Base-by-base conservation (phyloP, 306 rosid species). In the Pyrus communis region DNA sequence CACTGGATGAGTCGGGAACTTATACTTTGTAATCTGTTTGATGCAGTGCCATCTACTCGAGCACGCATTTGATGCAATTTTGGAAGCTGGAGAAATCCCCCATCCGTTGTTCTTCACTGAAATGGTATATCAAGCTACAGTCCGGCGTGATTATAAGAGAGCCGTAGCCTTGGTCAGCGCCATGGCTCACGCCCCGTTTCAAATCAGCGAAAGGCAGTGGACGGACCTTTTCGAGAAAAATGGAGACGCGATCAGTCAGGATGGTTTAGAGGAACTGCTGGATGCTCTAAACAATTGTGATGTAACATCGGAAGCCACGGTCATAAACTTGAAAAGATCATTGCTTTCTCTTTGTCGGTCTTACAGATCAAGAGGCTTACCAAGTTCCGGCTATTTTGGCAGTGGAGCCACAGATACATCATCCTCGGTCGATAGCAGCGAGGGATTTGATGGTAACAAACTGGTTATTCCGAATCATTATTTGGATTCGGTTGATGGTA, bases 81-180 rank as follows among this genome's bases (percentile, higher is more conserved):
- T 95, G 82, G 97, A 90, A 79, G 91, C 92, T 46, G 96, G 90
- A 74, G 95, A 90, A 83, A 84, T 92, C 67, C 98, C 97, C 46
- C 82, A 77, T 70, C 83, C 71, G 18, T 62, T 67, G 19, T 82
- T 81, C 83, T 95, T 92, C 84, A 79, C 77, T 19, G 96, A 92
- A 84, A 84, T 92, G 88, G 71, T 95, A 73, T 74, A 89, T 76
- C 97, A 89, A 85, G 89, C 89, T 60, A 79, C 80, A 45, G 80
- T 86, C 71, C 88, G 35, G 68, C 78, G 83, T 27, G 84, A 84
- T 73, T 90, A 86, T 75, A 85, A 81, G 76, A 88, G 81, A 77
- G 95, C 97, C n/a, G 82, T 84, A 76, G 61, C 82, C 81, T 82
- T 92, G 75, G 77, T 94, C 31, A 84, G 78, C 75, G 74, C 93